A percentile compares a stretch with the other conserved stretches of the same genome.
phyloP scores from a whole-genome alignment of 1,284 basidiomycete genomes.

The Trametes polyzona region DNA sequence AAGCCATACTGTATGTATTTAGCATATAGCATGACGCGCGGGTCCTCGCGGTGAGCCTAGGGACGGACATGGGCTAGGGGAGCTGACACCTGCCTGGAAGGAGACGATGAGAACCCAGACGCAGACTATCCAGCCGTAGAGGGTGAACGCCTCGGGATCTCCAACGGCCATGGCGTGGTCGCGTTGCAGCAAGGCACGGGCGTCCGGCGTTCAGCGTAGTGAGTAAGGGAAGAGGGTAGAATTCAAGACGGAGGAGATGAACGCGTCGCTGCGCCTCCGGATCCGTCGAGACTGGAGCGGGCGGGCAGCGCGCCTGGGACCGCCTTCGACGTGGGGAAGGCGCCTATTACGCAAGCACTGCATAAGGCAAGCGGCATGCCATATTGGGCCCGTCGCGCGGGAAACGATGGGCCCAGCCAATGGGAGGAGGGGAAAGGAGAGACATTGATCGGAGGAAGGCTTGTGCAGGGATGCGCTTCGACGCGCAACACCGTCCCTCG shows the following conservation, averaged over 20 bases:
- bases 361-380: not conserved
- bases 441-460: not conserved
- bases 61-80: too few species aligned
- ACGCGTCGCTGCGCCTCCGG: not conserved
- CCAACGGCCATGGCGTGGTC: conserved; percentile 25
- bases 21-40: too few species aligned
- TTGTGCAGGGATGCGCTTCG: too few species aligned
- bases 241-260: not conserved
- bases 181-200: too few species aligned
- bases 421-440: not conserved
- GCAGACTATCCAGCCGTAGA: conserved; percentile 64
- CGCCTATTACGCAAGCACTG: not conserved
- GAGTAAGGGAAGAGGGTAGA: not conserved
- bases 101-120: conserved; percentile 65
- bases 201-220: not conserved
- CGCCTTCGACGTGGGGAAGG: not conserved
- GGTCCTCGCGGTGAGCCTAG: too few species aligned
- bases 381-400: not conserved
- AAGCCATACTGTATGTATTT: conserved; percentile 67
- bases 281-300: not conserved
- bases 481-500: too few species aligned
- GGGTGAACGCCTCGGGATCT: conserved; percentile 48
- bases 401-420: not conserved
- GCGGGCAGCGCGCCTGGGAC: not conserved
- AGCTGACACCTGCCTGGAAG: conserved; percentile 56